phyloP scores from a whole-genome alignment of 371 early-diverging fungal genomes.

The Smittium culicis region DNA sequence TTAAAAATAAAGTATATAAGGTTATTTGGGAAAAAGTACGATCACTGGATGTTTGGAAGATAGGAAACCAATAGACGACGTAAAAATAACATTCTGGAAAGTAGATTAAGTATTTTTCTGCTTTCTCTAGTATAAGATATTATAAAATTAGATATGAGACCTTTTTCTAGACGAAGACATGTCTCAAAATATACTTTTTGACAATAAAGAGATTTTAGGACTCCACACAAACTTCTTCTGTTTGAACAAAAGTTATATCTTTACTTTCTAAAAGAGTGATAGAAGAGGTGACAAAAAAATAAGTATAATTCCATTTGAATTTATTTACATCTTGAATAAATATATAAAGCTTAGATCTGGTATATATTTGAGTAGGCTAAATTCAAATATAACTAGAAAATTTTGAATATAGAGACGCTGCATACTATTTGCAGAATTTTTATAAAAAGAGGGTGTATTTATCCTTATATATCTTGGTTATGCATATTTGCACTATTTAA shows the following conservation, averaged over 20 bases:
- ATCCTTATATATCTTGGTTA: not conserved
- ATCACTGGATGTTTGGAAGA: not conserved
- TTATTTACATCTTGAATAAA: not conserved
- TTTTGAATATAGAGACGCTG: not conserved
- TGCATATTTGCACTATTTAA: not conserved
- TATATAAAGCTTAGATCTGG: not conserved
- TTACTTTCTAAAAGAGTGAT: not conserved
- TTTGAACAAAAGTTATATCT: not conserved
- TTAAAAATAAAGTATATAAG: not conserved
- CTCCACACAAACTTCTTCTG: not conserved
- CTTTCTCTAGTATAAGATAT: not conserved
- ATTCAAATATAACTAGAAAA: not conserved
- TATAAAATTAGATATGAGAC: not conserved
- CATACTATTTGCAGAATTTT: not conserved
- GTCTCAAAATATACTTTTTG: too few relatives aligned
- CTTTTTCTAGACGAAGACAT: not conserved
- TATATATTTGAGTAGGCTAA: not conserved
- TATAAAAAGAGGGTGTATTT: not conserved
- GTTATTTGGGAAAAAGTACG: not conserved
- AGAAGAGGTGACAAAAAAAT: not conserved
- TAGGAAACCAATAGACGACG: not conserved
- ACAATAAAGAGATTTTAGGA: not conserved
- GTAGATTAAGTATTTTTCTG: not conserved
- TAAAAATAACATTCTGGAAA: not conserved
- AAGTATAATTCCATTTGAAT: not conserved